Base-by-base conservation (phyloP, 371 early-diverging fungal species). In the Rhizopus microsporus region DNA sequence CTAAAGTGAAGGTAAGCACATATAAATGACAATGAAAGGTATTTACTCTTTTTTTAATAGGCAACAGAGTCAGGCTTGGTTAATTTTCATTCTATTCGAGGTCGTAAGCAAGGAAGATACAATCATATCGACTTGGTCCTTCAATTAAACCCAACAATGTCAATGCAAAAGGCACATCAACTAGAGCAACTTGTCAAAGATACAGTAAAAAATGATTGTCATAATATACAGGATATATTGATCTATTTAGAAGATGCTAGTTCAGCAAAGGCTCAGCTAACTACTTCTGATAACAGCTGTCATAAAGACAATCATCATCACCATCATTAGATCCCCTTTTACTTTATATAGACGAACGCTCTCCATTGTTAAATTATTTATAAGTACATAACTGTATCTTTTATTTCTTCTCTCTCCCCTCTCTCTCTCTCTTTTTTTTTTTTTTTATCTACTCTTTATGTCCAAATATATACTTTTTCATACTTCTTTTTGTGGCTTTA, bases 91-190 rank as follows among this genome's bases (percentile, higher is more conserved):
- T 75, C 77, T n/a, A 34, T 80, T 9, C 64, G 76, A 39, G 80
- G 80, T 30, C 72, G 77, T 35, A 80, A 77, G 45, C 65, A 62
- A 53, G 80, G 80, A 10, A 75, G 74, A 0, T 77, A 72, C 38
- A 60, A 71, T 38, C 77, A 75, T 49, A 53, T 80, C 5, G 80
- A 80, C 49, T 33, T 80, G 5, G 64, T 69, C 1, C 47, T 80
- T 7, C 75, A 67, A 23, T 50, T 77, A 1, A 65, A 63, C 49
- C 74, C 75, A 2, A 12, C 33, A 0, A 55, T 80, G 30, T 50
- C 72, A 0, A 69, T 75, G 56, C 50, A 53, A 9, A 56, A 73
- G 37, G 80, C 74, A 3, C 56, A 70, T 56, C 52, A 56, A 2
- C 35, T 80, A 17, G 69, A 74, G 54, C 59, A 67, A 35, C 38